These are phyloP conservation scores for Pseudocercospora crystallina DNA, from an alignment of 2,329 filamentous ascomycete genomes.

Conservation along the genomic window DNA sequence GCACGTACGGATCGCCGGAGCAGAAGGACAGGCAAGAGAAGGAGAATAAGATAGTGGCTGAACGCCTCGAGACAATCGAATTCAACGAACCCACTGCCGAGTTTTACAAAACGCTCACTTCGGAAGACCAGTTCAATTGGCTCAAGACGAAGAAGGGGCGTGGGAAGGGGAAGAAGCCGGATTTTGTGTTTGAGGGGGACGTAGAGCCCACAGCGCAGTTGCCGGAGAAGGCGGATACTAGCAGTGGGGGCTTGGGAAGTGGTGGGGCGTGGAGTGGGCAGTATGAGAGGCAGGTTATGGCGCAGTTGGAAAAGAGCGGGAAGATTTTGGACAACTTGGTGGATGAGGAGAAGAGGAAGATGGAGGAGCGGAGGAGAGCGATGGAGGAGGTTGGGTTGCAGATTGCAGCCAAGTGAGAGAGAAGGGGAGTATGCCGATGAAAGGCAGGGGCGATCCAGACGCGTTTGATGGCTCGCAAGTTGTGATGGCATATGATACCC, in stretches of 20 bases:
- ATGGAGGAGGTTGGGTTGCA: constrained; percentile 25
- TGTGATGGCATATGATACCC: too few species aligned
- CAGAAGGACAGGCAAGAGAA: constrained; percentile 68
- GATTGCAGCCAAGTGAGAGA: not conserved
- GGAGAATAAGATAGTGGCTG: constrained; percentile 66
- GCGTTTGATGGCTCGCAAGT: too few species aligned
- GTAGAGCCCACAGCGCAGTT: constrained; percentile 67
- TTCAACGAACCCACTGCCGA: constrained; percentile 96
- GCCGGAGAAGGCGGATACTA: constrained; percentile 64
- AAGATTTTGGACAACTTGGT: constrained; percentile 54
- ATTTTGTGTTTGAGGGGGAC: constrained; percentile 58
- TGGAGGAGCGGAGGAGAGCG: constrained; percentile 31
- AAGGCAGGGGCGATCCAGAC: too few species aligned
- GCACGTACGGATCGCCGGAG: constrained; percentile 78
- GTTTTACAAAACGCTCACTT: constrained; percentile 84
- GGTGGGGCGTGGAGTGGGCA: constrained; percentile 52
- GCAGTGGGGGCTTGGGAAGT: constrained; percentile 64
- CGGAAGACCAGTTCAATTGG: constrained; percentile 61
- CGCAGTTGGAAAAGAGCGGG: constrained; percentile 57
- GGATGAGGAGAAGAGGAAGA: constrained; percentile 31
- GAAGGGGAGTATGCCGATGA: too few species aligned
- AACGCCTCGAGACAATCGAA: constrained; percentile 89
- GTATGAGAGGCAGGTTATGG: constrained; percentile 34
- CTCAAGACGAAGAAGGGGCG: constrained; percentile 57
- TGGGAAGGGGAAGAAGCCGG: constrained; percentile 52